Evolutionary conservation across 1,284 basidiomycete species (phyloP).

Genomic region (Ceratobasidium sp.): DNA sequence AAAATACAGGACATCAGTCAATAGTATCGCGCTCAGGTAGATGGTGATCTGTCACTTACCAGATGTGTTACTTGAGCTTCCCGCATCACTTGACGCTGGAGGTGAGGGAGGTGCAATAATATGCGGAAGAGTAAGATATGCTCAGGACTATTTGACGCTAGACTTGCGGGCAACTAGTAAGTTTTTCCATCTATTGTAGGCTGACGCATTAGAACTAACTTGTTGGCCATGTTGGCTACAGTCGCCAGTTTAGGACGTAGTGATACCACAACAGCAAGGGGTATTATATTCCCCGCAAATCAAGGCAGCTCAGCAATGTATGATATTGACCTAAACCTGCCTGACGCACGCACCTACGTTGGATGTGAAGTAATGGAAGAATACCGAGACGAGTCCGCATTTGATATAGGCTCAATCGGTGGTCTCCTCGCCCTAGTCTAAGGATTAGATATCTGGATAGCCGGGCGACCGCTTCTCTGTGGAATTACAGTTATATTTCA

Average conservation of each 20-base stretch:
- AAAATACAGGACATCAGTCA: no score
- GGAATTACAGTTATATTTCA: not conserved
- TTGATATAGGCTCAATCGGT: conserved; percentile 31
- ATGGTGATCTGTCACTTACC: no score
- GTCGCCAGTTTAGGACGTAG: not conserved
- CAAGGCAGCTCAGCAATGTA: conserved; percentile 13
- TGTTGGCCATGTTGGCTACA: not conserved
- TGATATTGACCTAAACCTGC: conserved; percentile 5
- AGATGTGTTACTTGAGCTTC: no score
- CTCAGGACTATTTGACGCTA: conserved; percentile 15
- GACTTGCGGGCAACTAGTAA: conserved; percentile 3
- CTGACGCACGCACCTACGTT: conserved; percentile 11
- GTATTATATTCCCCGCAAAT: conserved; percentile 13
- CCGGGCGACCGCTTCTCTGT: conserved; percentile 10
- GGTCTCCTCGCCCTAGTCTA: conserved; percentile 17
- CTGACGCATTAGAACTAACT: not conserved
- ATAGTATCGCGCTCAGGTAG: no score
- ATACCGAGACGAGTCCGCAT: conserved; percentile 10
- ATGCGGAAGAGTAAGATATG: no score
- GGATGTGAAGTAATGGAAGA: conserved; percentile 38
- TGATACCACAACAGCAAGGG: conserved; percentile 4
- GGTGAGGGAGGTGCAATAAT: no score
- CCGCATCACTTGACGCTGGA: no score
- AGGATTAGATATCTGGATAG: conserved; percentile 16
- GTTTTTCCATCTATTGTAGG: not conserved